Evolutionary conservation across 2,329 filamentous ascomycete species (phyloP).

Genomic region (Ophiostoma sp.): DNA sequence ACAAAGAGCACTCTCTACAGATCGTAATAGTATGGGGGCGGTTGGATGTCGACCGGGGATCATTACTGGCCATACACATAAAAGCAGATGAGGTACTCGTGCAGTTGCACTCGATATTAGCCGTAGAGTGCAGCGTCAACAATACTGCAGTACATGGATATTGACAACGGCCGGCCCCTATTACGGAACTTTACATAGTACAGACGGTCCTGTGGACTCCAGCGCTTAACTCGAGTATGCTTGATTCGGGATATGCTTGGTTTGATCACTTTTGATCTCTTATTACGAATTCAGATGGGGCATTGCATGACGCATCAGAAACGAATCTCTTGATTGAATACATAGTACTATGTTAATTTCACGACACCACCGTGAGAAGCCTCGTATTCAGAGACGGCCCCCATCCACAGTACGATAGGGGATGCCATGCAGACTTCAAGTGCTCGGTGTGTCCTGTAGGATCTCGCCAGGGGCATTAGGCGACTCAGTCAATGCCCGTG

Average conservation of each 20-base stretch:
- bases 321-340: not conserved
- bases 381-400: not conserved
- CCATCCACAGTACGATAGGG: not conserved
- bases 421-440: not conserved
- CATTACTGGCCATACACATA: not conserved
- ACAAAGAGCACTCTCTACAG: not conserved
- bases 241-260: not conserved
- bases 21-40: too few species aligned
- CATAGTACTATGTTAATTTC: too few species aligned
- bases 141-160: not conserved
- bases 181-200: not conserved
- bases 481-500: not conserved
- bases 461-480: not conserved
- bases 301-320: not conserved
- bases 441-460: conserved; percentile 2
- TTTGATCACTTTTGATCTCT: not conserved
- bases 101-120: not conserved
- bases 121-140: not conserved
- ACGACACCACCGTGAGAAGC: not conserved
- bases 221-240: conserved; percentile 8
- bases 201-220: not conserved
- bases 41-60: not conserved
- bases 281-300: not conserved
- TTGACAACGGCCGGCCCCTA: not conserved
- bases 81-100: not conserved